These are phyloP conservation scores for Vanderwaltozyma verrucispora DNA, from an alignment of 805 yeast species.

Conservation along the genomic window DNA sequence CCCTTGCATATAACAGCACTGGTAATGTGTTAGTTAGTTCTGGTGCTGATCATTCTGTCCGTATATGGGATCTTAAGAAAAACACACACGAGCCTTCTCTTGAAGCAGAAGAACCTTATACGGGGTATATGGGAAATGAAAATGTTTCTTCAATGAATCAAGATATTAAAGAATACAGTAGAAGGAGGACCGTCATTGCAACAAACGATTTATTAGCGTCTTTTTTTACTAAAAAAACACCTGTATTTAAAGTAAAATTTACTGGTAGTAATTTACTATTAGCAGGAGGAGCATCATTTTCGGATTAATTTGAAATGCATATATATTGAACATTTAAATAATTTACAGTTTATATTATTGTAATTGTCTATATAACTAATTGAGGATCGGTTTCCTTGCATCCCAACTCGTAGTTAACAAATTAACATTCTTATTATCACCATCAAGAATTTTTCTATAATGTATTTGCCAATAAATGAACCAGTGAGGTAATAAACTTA, in stretches of 20 bases:
- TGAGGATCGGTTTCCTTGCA: conserved; percentile 11
- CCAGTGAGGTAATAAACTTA: conserved; percentile 18
- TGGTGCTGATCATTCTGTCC: conserved; percentile 83
- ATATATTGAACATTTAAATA: too few relatives aligned
- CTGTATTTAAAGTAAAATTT: conserved; percentile 87
- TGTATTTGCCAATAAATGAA: conserved; percentile 25
- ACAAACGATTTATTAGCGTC: conserved; percentile 88
- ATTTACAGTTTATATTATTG: too few relatives aligned
- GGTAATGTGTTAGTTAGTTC: conserved; percentile 86
- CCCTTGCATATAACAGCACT: conserved; percentile 74
- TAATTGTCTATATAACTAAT: conserved; percentile 1
- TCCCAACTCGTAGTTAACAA: conserved; percentile 10
- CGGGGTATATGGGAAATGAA: conserved; percentile 29
- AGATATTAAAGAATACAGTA: conserved; percentile 39
- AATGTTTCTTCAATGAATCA: conserved; percentile 24
- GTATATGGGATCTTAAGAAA: conserved; percentile 92
- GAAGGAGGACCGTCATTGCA: conserved; percentile 62
- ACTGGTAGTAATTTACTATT: conserved; percentile 83
- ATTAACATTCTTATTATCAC: not conserved
- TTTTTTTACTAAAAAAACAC: conserved; percentile 89
- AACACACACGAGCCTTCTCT: conserved; percentile 73
- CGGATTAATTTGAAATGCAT: conserved; percentile 1
- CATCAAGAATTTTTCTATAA: conserved; percentile 13
- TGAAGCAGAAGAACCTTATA: conserved; percentile 58
- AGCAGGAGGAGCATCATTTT: conserved; percentile 72